Base-by-base conservation (phyloP, 352 stramenopile species). In the Phytophthora hibernalis region DNA sequence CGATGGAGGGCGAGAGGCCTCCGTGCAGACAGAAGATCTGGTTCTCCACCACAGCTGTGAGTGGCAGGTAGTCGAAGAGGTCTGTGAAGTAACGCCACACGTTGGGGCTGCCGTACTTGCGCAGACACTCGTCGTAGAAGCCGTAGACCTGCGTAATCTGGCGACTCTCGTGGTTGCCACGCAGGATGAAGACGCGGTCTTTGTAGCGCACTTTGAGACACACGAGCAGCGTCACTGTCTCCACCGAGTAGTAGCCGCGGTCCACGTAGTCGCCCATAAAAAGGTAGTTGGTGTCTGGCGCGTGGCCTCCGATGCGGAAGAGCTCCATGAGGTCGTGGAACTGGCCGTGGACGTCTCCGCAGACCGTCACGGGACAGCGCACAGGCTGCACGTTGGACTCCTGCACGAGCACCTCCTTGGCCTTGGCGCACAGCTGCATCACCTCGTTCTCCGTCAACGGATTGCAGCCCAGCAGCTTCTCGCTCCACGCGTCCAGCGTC, bases 1-100 rank as follows among this genome's bases (percentile, higher is more conserved):
- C 87, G 45, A 99, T 85, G 63, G 99, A 97, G 3, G 97, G 98
- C 55, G 91, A 99, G 18, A 99, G 75, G 8, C 96, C 96, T 30
- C 98, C 98, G 74, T 99, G 98, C 80, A 99, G 99, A 78, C 98
- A 99, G 67, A 99, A 98, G 67, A 99, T 99, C 78, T 99, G 99
- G 67, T 99, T 97, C 68, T 99, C 98, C 47, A 99, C 97, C 51
- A 99, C 96, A 0, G 98, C 98, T 4, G 97, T 96, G 26, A 99
- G 96, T 1, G 98, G 97, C 16, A 99, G 73, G 54, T 82, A 94
- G 73, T 88, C 88, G 83, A 97, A 98, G 49, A 91, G 90, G 69
- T 98, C 92, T 12, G 95, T 98, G 62, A 99, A 99, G 21, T 95
- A 92, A 72, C 99, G 99, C 97, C 97, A 99, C 18, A 99, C 91